Evolutionary conservation across 1,284 basidiomycete species (phyloP).

Genomic region (Fomes fomentarius): DNA sequence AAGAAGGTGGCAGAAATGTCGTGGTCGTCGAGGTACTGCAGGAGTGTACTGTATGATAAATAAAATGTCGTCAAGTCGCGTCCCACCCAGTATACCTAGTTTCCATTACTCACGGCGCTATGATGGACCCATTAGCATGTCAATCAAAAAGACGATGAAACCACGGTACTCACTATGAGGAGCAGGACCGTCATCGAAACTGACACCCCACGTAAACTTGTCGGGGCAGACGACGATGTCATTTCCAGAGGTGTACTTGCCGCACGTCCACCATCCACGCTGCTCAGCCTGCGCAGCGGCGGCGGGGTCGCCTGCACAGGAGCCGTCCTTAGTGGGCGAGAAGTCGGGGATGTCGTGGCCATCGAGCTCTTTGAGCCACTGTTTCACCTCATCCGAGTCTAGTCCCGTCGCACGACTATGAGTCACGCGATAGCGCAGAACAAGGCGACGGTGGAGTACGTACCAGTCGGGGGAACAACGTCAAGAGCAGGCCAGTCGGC

Average conservation of each 20-base stretch:
- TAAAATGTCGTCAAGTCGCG: too few relatives aligned
- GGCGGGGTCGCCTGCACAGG: conserved; percentile 61
- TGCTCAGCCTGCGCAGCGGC: conserved; percentile 60
- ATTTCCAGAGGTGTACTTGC: conserved; percentile 71
- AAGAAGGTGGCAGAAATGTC: conserved; percentile 87
- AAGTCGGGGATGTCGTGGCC: conserved; percentile 72
- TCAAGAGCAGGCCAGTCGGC: conserved; percentile 74
- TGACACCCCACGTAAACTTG: conserved; percentile 81
- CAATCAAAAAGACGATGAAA: neutral
- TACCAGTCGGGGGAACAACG: conserved; percentile 65
- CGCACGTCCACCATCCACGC: conserved; percentile 89
- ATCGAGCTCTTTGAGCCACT: conserved; percentile 80
- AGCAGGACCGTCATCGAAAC: conserved; percentile 86
- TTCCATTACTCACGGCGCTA: conserved; percentile 50
- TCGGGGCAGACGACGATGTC: conserved; percentile 79
- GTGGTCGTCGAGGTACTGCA: conserved; percentile 70
- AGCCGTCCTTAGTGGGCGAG: conserved; percentile 62
- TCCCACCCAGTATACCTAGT: neutral
- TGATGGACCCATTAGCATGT: too few relatives aligned
- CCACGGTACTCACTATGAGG: conserved; percentile 66
- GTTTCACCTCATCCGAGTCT: conserved; percentile 66
- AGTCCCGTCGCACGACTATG: neutral
- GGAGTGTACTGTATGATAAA: conserved; percentile 49
- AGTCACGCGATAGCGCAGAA: too few relatives aligned
- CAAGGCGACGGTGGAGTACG: conserved; percentile 11